These are phyloP conservation scores for Wickerhamomyces bisporus DNA, from an alignment of 805 yeast genomes.

Conservation along the genomic window DNA sequence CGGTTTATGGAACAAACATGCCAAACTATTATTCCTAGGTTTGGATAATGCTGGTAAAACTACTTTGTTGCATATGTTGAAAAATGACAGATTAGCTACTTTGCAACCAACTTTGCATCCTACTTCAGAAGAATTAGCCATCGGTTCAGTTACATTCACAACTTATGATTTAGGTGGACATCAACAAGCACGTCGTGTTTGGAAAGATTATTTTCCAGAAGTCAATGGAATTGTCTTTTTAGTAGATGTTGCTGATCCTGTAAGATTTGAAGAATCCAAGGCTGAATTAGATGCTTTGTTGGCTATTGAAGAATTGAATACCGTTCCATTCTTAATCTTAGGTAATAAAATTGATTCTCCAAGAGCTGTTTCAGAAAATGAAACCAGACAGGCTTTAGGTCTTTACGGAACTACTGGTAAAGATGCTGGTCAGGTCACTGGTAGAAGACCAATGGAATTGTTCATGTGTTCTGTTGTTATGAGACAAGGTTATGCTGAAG, in stretches of 20 bases:
- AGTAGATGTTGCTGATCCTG: slow-evolving; percentile 96
- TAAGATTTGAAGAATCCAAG: slow-evolving; percentile 90
- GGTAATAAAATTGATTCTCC: slow-evolving; percentile 97
- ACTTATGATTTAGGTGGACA: slow-evolving; percentile 99
- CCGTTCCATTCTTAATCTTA: slow-evolving; percentile 87
- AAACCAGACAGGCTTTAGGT: slow-evolving; percentile 85
- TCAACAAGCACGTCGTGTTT: slow-evolving; percentile 96
- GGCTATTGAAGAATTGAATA: slow-evolving; percentile 83
- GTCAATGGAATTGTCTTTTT: slow-evolving; percentile 95
- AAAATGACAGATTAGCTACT: slow-evolving; percentile 95
- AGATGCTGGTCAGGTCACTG: slow-evolving; percentile 62
- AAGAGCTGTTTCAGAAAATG: slow-evolving; percentile 91
- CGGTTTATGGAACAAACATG: slow-evolving; percentile 90
- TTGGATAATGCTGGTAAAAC: slow-evolving; percentile 98
- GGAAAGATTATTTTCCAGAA: slow-evolving; percentile 99
- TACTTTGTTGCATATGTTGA: slow-evolving; percentile 76
- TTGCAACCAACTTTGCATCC: slow-evolving; percentile 98
- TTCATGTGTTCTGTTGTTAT: slow-evolving; percentile 97
- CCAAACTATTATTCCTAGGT: slow-evolving; percentile 91
- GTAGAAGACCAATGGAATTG: slow-evolving; percentile 88
- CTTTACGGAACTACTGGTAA: slow-evolving; percentile 88
- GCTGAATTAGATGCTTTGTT: slow-evolving; percentile 92
- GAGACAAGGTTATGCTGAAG: slow-evolving; percentile 99
- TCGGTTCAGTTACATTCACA: slow-evolving; percentile 94
- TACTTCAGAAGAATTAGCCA: slow-evolving; percentile 95